Percentiles rank a stretch among this genome's conserved stretches.
Evolutionary conservation across 202 grass and related monocot genomes (phyloP).

Genomic region (Bolboschoenoplectus hybrid): DNA sequence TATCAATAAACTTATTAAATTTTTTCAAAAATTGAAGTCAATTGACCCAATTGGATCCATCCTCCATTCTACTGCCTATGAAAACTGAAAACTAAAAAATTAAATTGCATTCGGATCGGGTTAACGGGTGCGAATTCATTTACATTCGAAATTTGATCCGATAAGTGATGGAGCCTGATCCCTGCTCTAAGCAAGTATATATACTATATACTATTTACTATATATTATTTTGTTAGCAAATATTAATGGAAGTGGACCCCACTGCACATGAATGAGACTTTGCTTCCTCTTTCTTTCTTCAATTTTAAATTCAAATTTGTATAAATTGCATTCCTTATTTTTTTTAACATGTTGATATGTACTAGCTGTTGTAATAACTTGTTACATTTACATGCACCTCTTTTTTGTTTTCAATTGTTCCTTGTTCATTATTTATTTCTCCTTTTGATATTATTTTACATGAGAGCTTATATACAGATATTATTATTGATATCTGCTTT

Average conservation of each 20-base stretch:
- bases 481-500: no score
- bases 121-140: not conserved
- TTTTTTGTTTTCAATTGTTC: not conserved
- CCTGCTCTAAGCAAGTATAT: not conserved
- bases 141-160: slow-evolving; percentile 1
- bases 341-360: not conserved
- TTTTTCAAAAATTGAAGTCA: not conserved
- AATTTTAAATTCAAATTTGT: not conserved
- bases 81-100: not conserved
- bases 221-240: not conserved
- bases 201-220: slow-evolving; percentile 9
- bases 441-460: no score
- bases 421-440: no score
- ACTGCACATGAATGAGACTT: slow-evolving; percentile 11
- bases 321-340: not conserved
- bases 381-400: not conserved
- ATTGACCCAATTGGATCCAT: not conserved
- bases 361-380: not conserved
- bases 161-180: not conserved
- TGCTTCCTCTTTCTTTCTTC: not conserved
- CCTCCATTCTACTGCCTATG: not conserved
- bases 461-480: no score
- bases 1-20: no score
- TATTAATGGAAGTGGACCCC: slow-evolving; percentile 19
- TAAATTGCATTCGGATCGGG: not conserved